Evolutionary conservation across 495 filamentous ascomycete species (phyloP), one percentile per base, ranked within the genome.

Genomic region (Neurospora sp.): DNA sequence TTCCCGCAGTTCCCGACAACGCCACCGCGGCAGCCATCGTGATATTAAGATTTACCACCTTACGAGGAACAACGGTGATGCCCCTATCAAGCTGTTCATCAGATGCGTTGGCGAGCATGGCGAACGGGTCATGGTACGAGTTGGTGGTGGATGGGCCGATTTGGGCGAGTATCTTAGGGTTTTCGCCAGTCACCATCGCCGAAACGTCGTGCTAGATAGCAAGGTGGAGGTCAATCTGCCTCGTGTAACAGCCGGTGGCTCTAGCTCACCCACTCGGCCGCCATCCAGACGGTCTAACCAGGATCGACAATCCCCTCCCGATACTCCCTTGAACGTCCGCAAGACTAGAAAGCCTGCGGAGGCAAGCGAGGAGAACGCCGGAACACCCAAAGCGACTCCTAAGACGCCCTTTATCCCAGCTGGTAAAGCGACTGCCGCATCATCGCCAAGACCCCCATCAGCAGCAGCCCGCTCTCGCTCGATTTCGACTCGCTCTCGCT

Each of bases 41-140:
- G 94, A 93, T 71, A 93, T 97, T 72, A 93, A 93, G 79, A 87
- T 98, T 3, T 99, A 98, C 76, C 94, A 99, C 82, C 88, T 99
- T 31, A 92, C 93, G n/a, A 91, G 94, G 41, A 87, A 89, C 48
- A 92, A 91, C 39, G 92, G 92, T 62, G 89, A 94, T 73, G 87
- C 91, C 37, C 96, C 96, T 0, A 94, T 96, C 75, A 98, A 97
- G 80, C 88, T 99, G 2, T 96, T 95, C 78, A 93, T 98, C 37
- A 91, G 96, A 1, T 89, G 93, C 16, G 94, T 99, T 1, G 96
- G 96, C 42, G 93, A 96, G 80, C 86, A 89, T 39, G 91, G 92
- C n/a, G 93, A 97, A 80, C 89, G 96, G 38, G 94, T 98, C 62
- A 98, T 99, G 94, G 96, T 98, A 10, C 91, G 96, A 72, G 93